Evolutionary conservation across 306 rosid genomes (phyloP), one percentile per base, ranked within the genome.

Genomic region (Myrica gale): DNA sequence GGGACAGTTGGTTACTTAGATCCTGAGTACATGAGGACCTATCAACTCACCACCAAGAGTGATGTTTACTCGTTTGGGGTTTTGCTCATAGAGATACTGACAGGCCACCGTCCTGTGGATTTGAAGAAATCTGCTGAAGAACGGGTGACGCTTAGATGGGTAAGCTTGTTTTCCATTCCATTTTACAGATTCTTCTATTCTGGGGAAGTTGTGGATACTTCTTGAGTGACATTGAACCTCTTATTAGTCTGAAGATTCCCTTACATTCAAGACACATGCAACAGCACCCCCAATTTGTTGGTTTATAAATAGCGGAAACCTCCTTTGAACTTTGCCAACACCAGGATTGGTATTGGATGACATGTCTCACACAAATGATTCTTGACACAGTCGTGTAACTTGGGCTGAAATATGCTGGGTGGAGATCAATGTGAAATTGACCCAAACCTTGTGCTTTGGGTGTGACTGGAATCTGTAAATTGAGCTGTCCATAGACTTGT

Each of bases 1-100:
- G 99, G 99, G 82, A 96, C 99, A 71, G 97, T 96, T n/a, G 99
- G 99, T 80, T 96, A 96, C 83, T 86, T 96, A 72, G 99, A 96
- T 68, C 99, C 99, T 0, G 99, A 96, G 84, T 96, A 96, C 63
- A 96, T 96, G 98, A 96, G 86, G 85, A 96, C 99, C 60, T 85
- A 85, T 81, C 96, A 92, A 75, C 99, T 96, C 89, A 96, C 98
- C 53, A 46, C 93, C 72, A 96, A 86, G 82, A 96, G 99, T 81
- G 99, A 96, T 68, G 99, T 96, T 68, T 96, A 89, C 90, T 96
- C 99, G 4, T 96, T 96, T 69, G 99, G 99, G 71, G 80, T 96
- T 76, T 85, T 96, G 85, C 96, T 96, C 37, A 68, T 90, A 52
- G 99, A 96, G 80, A 96, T 96, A 61, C 17, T 96, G 79, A 80